Evolutionary conservation across 352 stramenopile genomes (phyloP).

Genomic region (Aphanomyces euteiches): DNA sequence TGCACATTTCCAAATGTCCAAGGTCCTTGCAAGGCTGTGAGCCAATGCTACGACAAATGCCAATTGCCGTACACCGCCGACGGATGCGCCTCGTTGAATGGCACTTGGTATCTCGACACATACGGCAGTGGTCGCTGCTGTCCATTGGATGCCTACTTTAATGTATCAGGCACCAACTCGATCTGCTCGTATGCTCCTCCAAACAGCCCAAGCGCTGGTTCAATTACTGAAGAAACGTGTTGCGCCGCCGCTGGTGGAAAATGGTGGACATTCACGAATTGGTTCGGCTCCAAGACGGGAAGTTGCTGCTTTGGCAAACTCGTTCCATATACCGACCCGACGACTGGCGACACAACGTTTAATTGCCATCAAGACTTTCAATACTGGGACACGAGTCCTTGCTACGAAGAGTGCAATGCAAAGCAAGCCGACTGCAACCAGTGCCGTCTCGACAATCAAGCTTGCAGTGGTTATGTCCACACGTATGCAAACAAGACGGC

Average conservation of each 20-base stretch:
- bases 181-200: slow-evolving; percentile 17
- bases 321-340: neutral
- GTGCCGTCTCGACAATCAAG: neutral
- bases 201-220: neutral
- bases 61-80: neutral
- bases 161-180: slow-evolving; percentile 4
- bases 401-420: neutral
- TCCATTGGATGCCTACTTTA: slow-evolving; percentile 20
- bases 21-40: slow-evolving; percentile 17
- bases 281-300: neutral
- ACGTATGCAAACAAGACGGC: slow-evolving; percentile 18
- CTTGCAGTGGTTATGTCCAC: neutral
- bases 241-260: neutral
- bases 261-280: slow-evolving; percentile 2
- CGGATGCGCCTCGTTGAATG: slow-evolving; percentile 11
- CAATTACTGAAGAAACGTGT: slow-evolving; percentile 8
- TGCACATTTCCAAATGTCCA: slow-evolving; percentile 13
- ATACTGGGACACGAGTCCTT: slow-evolving; percentile 1
- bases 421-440: neutral
- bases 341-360: neutral
- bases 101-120: slow-evolving; percentile 7
- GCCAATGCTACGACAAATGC: neutral
- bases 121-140: neutral
- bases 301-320: slow-evolving; percentile 26
- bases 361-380: slow-evolving; percentile 1